phyloP scores from a whole-genome alignment of 805 yeast genomes.

The Saccharomycopsis amapae region DNA sequence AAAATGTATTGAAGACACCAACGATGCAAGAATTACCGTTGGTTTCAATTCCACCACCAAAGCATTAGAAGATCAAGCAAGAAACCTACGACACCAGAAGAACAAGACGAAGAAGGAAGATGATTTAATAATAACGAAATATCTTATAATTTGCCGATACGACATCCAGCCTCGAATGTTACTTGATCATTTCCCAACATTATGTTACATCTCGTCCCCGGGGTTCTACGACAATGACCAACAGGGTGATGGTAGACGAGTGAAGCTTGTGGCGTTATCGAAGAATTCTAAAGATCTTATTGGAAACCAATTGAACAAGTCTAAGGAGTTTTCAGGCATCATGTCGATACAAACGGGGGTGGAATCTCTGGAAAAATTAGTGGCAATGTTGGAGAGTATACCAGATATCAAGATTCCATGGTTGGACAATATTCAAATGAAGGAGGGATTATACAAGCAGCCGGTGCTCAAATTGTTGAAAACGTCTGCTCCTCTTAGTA shows the following conservation, averaged over 20 bases:
- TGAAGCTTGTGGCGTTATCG: constrained; percentile 3
- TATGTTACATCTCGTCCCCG: constrained; percentile 14
- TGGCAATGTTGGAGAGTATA: background rate
- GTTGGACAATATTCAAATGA: background rate
- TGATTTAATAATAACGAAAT: background rate
- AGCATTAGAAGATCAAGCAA: constrained; percentile 15
- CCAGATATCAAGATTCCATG: background rate
- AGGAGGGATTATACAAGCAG: background rate
- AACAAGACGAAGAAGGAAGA: background rate
- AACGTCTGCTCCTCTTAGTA: background rate
- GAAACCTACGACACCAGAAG: background rate
- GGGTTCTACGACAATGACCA: background rate
- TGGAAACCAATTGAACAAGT: background rate
- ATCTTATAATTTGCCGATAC: constrained; percentile 15
- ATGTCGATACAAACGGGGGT: background rate
- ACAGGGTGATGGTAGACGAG: background rate
- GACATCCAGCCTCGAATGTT: constrained; percentile 18
- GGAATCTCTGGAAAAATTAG: background rate
- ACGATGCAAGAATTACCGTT: background rate
- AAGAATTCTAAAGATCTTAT: background rate
- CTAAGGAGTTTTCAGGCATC: background rate
- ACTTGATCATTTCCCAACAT: constrained; percentile 16
- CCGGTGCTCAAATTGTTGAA: background rate
- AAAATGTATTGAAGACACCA: background rate
- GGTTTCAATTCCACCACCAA: constrained; percentile 19